Percentiles rank a stretch among this genome's conserved stretches.
Evolutionary conservation across 257 asterid species (phyloP).

Genomic region (Cruciata laevipes): DNA sequence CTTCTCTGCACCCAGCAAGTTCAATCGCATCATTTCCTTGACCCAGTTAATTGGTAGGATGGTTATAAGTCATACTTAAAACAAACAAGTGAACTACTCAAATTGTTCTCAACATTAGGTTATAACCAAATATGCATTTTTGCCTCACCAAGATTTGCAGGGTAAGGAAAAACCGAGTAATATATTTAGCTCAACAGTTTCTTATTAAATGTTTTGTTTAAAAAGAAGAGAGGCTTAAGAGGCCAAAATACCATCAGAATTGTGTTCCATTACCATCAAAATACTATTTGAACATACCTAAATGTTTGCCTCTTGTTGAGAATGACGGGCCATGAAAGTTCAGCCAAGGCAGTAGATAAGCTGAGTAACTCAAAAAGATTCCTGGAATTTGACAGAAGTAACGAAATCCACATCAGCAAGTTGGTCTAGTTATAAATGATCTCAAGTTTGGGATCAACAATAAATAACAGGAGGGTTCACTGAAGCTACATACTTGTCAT

Average conservation of each 20-base stretch:
- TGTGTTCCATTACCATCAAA: conserved; percentile 11
- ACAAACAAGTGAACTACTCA: neutral
- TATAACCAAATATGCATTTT: neutral
- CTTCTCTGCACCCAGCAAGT: conserved; percentile 61
- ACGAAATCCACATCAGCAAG: conserved; percentile 18
- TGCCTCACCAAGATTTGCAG: neutral
- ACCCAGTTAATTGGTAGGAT: neutral
- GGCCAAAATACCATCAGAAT: neutral
- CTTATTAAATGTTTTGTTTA: neutral
- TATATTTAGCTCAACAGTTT: too few relatives aligned
- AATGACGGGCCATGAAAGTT: conserved; percentile 84
- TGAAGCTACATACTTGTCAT: conserved; percentile 55
- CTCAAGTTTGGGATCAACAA: conserved; percentile 5
- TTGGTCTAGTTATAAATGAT: conserved; percentile 12
- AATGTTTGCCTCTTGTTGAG: conserved; percentile 62
- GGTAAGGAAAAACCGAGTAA: too few relatives aligned
- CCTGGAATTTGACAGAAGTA: conserved; percentile 41
- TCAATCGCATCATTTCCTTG: conserved; percentile 23
- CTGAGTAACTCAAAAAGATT: conserved; percentile 81
- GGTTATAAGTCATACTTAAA: neutral
- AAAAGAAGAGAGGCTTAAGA: neutral
- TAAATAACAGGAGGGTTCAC: conserved; percentile 14
- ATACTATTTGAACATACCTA: conserved; percentile 39
- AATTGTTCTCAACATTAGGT: too few relatives aligned
- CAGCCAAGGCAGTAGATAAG: conserved; percentile 91